Percentiles rank a stretch among this genome's conserved stretches.
phyloP scores from a whole-genome alignment of 2,329 filamentous ascomycete genomes.

The Pseudocercospora eumusae region DNA sequence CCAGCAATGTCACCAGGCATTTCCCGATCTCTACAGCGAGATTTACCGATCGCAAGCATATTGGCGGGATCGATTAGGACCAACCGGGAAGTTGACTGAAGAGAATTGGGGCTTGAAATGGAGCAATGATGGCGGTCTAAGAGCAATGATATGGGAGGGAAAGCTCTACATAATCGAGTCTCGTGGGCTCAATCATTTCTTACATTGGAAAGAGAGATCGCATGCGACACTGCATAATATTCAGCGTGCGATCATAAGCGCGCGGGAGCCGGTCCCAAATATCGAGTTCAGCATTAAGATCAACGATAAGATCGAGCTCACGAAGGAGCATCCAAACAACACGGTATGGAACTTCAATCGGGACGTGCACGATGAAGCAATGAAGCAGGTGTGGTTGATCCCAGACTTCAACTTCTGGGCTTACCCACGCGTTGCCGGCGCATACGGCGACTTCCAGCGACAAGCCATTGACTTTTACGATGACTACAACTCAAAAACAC shows the following conservation, averaged over 20 bases:
- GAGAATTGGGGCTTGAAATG: slow-evolving; percentile 37
- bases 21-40: slow-evolving; percentile 39
- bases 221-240: slow-evolving; percentile 50
- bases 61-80: slow-evolving; percentile 28
- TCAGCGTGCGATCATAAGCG: slow-evolving; percentile 51
- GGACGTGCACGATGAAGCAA: slow-evolving; percentile 36
- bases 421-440: slow-evolving; percentile 43
- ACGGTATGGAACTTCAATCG: slow-evolving; percentile 48
- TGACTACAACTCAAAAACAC: slow-evolving; percentile 45
- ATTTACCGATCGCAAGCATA: slow-evolving; percentile 37
- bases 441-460: slow-evolving; percentile 32
- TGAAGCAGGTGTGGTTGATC: slow-evolving; percentile 50
- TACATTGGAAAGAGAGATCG: slow-evolving; percentile 36
- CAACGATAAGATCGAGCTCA: slow-evolving; percentile 46
- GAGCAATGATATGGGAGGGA: slow-evolving; percentile 43
- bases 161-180: slow-evolving; percentile 42
- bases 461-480: slow-evolving; percentile 32
- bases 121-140: slow-evolving; percentile 38
- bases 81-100: slow-evolving; percentile 31
- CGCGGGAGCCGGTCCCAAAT: slow-evolving; percentile 47
- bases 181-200: slow-evolving; percentile 36
- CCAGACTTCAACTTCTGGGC: slow-evolving; percentile 58
- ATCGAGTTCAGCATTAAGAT: slow-evolving; percentile 55
- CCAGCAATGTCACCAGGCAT: slow-evolving; percentile 37
- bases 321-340: slow-evolving; percentile 29